phyloP scores from a whole-genome alignment of 2,329 filamentous ascomycete genomes.

The Talaromyces rugulosus region DNA sequence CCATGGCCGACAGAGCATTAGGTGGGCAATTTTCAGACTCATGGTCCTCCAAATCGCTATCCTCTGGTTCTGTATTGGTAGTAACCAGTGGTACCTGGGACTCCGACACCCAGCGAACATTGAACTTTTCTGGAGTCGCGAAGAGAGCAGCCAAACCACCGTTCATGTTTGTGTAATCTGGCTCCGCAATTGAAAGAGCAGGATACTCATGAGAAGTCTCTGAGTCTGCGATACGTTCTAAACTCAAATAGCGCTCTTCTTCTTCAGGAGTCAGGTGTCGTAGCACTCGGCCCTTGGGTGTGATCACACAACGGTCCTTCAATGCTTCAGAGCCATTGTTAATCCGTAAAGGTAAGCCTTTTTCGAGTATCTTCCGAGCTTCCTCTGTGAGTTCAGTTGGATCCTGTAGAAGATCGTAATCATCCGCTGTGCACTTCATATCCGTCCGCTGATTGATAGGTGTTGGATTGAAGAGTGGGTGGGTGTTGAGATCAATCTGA shows the following conservation, averaged over 20 bases:
- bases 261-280: slow-evolving; percentile 43
- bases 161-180: slow-evolving; percentile 40
- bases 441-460: slow-evolving; percentile 38
- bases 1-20: slow-evolving; percentile 36
- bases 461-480: slow-evolving; percentile 38
- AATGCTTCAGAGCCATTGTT: slow-evolving; percentile 30
- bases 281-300: slow-evolving; percentile 41
- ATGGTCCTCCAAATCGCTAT: slow-evolving; percentile 19
- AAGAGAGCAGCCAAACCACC: slow-evolving; percentile 44
- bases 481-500: slow-evolving; percentile 32
- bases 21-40: slow-evolving; percentile 23
- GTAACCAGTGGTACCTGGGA: slow-evolving; percentile 5
- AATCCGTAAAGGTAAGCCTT: slow-evolving; percentile 39
- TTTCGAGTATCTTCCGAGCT: slow-evolving; percentile 38
- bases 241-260: slow-evolving; percentile 41
- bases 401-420: slow-evolving; percentile 36
- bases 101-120: slow-evolving; percentile 42
- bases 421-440: slow-evolving; percentile 38
- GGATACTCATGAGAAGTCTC: slow-evolving; percentile 35
- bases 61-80: slow-evolving; percentile 17
- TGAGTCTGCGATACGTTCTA: slow-evolving; percentile 35
- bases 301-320: slow-evolving; percentile 42
- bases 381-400: slow-evolving; percentile 39
- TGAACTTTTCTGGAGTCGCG: slow-evolving; percentile 42
- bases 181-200: slow-evolving; percentile 30